Evolutionary conservation across 768 basidiomycete genomes (phyloP), one percentile per base, ranked within the genome.

Genomic region (Tremella yokohamensis): DNA sequence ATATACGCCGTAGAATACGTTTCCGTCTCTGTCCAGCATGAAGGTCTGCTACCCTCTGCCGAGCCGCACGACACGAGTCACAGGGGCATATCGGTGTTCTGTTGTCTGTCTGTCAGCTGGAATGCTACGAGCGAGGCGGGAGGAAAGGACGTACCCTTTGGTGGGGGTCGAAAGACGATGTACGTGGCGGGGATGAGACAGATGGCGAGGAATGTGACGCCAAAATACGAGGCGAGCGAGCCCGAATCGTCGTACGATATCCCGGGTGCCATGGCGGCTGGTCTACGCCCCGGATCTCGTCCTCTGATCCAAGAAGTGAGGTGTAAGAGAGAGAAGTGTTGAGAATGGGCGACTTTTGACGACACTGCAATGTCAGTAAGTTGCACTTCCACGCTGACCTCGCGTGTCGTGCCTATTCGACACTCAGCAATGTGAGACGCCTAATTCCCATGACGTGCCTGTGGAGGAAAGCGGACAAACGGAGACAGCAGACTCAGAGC

Each of bases 151-250:
- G 83, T 83, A 48, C 76, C 73, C 63, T 70, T 61, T 29, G 54
- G 51, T n/a, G 66, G 61, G 16, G 69, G 63, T 22, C 64, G 65
- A 50, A 79, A 40, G 29, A 70, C 58, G 51, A 80, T 75, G 19
- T 83, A 66, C 1, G 91, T 88, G 61, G 88, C 76, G 0, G 94
- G 94, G 37, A 90, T 76, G 58, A 98, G 84, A 44, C 90, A 70
- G 65, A 97, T 82, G 56, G 85, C 84, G 64, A 97, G 85, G 74
- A 96, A 86, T 8, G 91, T 90, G 55, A 98, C 84, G 60, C 91
- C 78, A 78, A 97, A 97, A 79, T 92, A 97, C 52, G 74, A 70
- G 49, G 72, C 69, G 7, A 76, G 58, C 9, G 72, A 69, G 37
- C 75, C 76, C n/a, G 68, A 70, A 29, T 78, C 77, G 62, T 79